A percentile compares a stretch with the other conserved stretches of the same genome.
Evolutionary conservation across 192 early-diverging fungal genomes (phyloP).

Genomic region (Gonapodya sp.): DNA sequence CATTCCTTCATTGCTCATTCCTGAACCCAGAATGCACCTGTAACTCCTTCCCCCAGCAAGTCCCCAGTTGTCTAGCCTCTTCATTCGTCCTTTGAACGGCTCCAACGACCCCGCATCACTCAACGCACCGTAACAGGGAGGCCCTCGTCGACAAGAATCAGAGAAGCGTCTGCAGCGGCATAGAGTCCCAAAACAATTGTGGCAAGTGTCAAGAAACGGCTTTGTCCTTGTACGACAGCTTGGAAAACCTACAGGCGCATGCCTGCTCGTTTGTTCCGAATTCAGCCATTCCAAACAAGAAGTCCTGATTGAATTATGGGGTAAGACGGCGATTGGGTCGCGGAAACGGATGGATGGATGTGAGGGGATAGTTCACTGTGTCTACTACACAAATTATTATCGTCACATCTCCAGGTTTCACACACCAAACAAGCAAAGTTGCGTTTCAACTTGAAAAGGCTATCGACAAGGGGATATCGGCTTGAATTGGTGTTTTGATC

Average conservation of each 20-base stretch:
- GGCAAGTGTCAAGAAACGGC: too few relatives aligned
- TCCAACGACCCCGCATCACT: background rate
- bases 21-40: background rate
- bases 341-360: background rate
- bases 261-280: background rate
- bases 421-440: too few relatives aligned
- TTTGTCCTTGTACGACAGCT: too few relatives aligned
- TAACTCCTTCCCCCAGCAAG: background rate
- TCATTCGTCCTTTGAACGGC: background rate
- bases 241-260: background rate
- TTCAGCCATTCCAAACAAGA: too few relatives aligned
- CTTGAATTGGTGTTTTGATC: too few relatives aligned
- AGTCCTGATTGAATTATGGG: too few relatives aligned
- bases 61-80: background rate
- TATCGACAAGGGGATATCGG: too few relatives aligned
- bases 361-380: background rate
- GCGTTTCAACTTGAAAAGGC: too few relatives aligned
- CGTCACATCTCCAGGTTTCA: too few relatives aligned
- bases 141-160: slow-evolving; percentile 97
- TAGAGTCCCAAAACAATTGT: too few relatives aligned
- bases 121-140: slow-evolving; percentile 86
- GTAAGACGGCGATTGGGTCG: too few relatives aligned
- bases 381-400: too few relatives aligned
- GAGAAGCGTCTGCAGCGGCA: slow-evolving; percentile 76
- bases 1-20: background rate